A percentile compares a stretch with the other conserved stretches of the same genome.
These are phyloP conservation scores for Pilobolus umbonatus DNA, from an alignment of 192 early-diverging fungal species.

Conservation along the genomic window DNA sequence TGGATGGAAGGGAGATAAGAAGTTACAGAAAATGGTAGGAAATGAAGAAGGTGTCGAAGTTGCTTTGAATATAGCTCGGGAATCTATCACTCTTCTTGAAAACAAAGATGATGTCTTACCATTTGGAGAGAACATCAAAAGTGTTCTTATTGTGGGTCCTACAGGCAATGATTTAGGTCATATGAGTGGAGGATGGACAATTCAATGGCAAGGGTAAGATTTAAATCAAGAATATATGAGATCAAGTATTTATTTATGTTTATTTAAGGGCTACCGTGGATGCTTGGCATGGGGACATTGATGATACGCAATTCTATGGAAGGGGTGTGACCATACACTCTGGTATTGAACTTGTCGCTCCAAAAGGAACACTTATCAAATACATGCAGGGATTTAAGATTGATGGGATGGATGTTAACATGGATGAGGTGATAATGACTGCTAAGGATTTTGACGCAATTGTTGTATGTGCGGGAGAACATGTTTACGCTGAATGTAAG, in stretches of 20 bases:
- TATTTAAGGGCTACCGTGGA: constrained; percentile 11
- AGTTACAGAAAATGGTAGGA: constrained; percentile 39
- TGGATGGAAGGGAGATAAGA: constrained; percentile 31
- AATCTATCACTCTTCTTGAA: constrained; percentile 56
- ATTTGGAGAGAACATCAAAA: constrained; percentile 31
- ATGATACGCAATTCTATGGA: constrained; percentile 41
- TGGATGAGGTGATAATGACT: constrained; percentile 18
- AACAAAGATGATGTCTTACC: constrained; percentile 48
- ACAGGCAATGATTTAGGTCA: constrained; percentile 50
- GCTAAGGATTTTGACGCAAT: constrained; percentile 45
- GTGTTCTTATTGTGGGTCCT: constrained; percentile 52
- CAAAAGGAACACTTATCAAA: constrained; percentile 6
- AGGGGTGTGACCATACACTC: constrained; percentile 33
- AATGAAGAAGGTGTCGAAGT: constrained; percentile 44
- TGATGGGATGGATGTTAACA: constrained; percentile 30
- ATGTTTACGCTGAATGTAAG: constrained; percentile 52
- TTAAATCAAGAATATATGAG: constrained; percentile 2
- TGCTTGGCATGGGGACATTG: constrained; percentile 39
- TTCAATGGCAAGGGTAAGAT: constrained; percentile 54
- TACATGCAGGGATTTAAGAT: constrained; percentile 43
- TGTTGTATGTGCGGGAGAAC: constrained; percentile 51
- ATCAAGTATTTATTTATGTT: neutral
- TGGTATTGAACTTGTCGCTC: constrained; percentile 32
- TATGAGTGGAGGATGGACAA: constrained; percentile 57
- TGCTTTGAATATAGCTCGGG: constrained; percentile 45